Base-by-base conservation (phyloP, 1,284 basidiomycete species). In the Albatrellus sp. region DNA sequence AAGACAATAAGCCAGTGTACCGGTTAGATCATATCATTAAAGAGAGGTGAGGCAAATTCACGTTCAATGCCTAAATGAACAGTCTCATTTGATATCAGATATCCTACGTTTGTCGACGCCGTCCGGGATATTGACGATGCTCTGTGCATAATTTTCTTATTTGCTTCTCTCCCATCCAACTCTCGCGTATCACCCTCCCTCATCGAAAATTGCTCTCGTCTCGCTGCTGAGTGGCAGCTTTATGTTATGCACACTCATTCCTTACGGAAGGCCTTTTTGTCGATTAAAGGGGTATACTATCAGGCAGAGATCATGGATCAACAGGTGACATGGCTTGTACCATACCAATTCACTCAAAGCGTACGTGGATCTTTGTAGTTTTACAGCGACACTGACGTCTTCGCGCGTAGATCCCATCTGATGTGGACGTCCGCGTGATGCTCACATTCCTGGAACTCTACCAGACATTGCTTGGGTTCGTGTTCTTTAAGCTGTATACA, bases 281-380 rank as follows among this genome's bases (percentile, higher is more conserved):
- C 91, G 42, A 97, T 99, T 65, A 98, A 98, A 66, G 96, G 96
- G 39, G 80, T 98, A 47, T 99, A 98, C 66, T 98, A 96, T 66
- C 94, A 98, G 65, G 92, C 90, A 11, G 90, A 96, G 59, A 76
- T 98, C 28, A 79, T 89, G 69, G 93, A 91, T 52, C 90, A 98
- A 65, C 81, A 74, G 29, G 75, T 97, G 42, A 93, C 92, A 41
- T 99, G 96, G 96, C 78, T 98, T 24, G 90, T 98, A 17, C 93
- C 94, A 1, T 98, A 97, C 64, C 89, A 92, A 59, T 99, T 99
- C 64, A 94, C 93, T 3, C 96, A 99, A 68, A 85, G 77, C 54
- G 92, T 96, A 55, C 48, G 76, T 63, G 12, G 2, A 29, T 40
- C 42, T 37, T 44, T 37, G 19, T 17, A 44, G 16, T 40, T 33